Conservation (phyloP, 768 basidiomycete genomes). For the Psilocybe sp. region DNA sequence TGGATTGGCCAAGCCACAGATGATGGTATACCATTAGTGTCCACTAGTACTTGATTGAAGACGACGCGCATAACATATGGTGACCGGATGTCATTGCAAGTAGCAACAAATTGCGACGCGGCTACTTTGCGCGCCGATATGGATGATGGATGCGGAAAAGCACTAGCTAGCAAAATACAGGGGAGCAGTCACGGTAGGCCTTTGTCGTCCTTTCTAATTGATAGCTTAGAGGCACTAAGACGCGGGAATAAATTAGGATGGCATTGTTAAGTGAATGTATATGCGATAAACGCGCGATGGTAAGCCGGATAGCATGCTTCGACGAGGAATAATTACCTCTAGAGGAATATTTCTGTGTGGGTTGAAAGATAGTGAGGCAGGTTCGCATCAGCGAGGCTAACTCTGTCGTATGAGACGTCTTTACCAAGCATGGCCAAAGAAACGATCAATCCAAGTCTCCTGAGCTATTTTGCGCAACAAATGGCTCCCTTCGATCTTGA, state of each 20-base stretch:
- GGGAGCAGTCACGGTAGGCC: too few species aligned
- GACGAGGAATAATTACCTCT: constrained; percentile 17
- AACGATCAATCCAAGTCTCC: constrained; percentile 25
- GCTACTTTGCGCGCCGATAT: too few species aligned
- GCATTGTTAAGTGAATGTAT: background rate
- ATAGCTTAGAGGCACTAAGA: background rate
- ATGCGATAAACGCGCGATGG: constrained; percentile 35
- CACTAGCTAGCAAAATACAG: background rate
- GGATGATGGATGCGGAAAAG: background rate
- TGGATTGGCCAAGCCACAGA: too few species aligned
- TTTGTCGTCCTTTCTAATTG: background rate
- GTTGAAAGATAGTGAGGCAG: constrained; percentile 5
- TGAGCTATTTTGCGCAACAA: constrained; percentile 16
- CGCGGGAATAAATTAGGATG: background rate
- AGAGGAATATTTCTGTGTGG: constrained; percentile 6
- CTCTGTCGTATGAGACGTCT: constrained; percentile 12
- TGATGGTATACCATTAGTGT: too few species aligned
- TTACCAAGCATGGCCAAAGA: constrained; percentile 36
- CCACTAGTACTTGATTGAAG: too few species aligned
- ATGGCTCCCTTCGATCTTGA: constrained; percentile 91
- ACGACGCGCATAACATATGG: too few species aligned
- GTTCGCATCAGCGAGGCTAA: background rate
- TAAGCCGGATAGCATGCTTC: constrained; percentile 12
- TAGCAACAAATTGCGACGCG: too few species aligned
- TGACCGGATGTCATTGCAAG: too few species aligned